These are phyloP conservation scores for Aspergillus hancockii DNA, from an alignment of 495 filamentous ascomycete genomes.

Conservation along the genomic window DNA sequence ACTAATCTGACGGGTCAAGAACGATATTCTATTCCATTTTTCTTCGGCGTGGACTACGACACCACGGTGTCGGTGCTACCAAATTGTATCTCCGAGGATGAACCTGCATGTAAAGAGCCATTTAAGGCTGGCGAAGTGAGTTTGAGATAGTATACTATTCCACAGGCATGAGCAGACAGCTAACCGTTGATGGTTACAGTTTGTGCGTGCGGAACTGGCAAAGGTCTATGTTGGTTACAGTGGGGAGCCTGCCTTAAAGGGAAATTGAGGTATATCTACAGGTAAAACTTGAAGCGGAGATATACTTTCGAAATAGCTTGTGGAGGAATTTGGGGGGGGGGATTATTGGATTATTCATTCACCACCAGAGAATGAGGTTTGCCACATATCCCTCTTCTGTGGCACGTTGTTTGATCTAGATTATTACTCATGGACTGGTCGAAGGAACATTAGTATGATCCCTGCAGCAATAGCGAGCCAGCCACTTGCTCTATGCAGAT, in stretches of 20 bases:
- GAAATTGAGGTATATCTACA: neutral
- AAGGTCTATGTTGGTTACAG: neutral
- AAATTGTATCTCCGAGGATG: conserved; percentile 18
- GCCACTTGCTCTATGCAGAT: too few relatives aligned
- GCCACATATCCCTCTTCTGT: too few relatives aligned
- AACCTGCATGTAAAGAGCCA: conserved; percentile 18
- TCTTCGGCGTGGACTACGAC: conserved; percentile 41
- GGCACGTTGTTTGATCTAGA: too few relatives aligned
- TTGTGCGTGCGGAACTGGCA: neutral
- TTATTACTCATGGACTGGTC: too few relatives aligned
- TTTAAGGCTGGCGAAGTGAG: conserved; percentile 32
- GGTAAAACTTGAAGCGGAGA: too few relatives aligned
- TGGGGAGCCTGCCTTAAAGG: neutral
- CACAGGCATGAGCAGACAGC: neutral
- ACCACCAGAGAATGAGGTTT: too few relatives aligned
- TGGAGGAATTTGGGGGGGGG: too few relatives aligned
- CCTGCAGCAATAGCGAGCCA: too few relatives aligned
- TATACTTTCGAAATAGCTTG: too few relatives aligned
- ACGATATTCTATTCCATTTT: conserved; percentile 51
- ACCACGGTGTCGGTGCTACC: conserved; percentile 27
- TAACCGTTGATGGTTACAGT: neutral
- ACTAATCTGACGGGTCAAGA: conserved; percentile 47
- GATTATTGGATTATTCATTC: too few relatives aligned
- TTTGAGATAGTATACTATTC: neutral
- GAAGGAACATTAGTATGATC: too few relatives aligned